Conservation (phyloP, 2,329 filamentous ascomycete species). For the Diaporthe ampelina region DNA sequence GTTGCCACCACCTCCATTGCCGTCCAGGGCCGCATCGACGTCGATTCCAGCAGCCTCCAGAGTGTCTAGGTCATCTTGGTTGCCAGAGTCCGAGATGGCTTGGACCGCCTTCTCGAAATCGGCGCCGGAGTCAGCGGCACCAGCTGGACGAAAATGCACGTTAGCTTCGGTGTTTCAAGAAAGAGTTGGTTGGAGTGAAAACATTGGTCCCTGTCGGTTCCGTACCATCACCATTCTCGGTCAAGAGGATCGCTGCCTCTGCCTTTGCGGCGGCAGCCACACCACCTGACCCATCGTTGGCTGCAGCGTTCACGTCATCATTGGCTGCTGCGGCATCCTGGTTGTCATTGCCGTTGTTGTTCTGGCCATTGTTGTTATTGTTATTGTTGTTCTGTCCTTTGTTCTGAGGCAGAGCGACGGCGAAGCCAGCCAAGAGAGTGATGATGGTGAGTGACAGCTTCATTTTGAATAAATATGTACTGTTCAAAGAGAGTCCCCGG, state of each 20-base stretch:
- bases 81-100: conserved; percentile 24
- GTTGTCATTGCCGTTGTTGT: background rate
- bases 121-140: conserved; percentile 20
- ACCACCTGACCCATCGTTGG: conserved; percentile 32
- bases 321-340: conserved; percentile 4
- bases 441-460: conserved; percentile 35
- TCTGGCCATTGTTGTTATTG: conserved; percentile 2
- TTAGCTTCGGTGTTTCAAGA: background rate
- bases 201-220: background rate
- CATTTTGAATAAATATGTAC: conserved; percentile 35
- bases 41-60: conserved; percentile 33
- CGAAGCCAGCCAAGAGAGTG: conserved; percentile 36
- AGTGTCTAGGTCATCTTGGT: conserved; percentile 30
- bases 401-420: conserved; percentile 32
- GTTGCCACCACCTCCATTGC: conserved; percentile 8
- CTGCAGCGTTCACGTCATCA: conserved; percentile 26
- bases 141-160: background rate
- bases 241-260: conserved; percentile 37
- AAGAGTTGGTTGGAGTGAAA: background rate
- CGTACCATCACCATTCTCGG: conserved; percentile 37
- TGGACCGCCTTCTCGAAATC: conserved; percentile 35
- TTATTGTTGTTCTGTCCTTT: conserved; percentile 19
- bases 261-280: conserved; percentile 31
- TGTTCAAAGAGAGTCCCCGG: conserved; percentile 15
- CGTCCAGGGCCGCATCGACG: background rate